Percentiles rank a stretch among this genome's conserved stretches.
phyloP scores from a whole-genome alignment of 164 flowering plant species.

The Tinospora cordifolia region DNA sequence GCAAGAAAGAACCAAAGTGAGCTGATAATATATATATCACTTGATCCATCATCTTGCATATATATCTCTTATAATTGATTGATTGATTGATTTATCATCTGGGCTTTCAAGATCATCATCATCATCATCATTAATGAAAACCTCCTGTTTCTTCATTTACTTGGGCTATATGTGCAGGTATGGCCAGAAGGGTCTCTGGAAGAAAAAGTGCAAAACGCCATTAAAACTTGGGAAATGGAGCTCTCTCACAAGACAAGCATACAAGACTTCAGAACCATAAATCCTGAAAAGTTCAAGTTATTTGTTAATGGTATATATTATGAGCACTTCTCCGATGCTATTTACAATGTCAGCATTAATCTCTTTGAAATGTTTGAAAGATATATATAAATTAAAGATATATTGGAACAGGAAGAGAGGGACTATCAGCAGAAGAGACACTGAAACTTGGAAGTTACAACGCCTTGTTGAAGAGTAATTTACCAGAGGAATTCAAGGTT shows the following conservation, averaged over 20 bases:
- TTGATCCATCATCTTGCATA: not conserved
- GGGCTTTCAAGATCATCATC: too few species aligned
- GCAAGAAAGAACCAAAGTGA: conserved; percentile 64
- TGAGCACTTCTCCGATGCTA: too few species aligned
- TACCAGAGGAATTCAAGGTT: conserved; percentile 58
- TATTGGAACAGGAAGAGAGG: conserved; percentile 59
- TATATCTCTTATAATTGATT: not conserved
- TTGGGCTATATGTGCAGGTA: conserved; percentile 13
- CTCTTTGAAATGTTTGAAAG: too few species aligned
- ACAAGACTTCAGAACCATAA: conserved; percentile 64
- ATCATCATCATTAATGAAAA: too few species aligned
- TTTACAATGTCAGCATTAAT: too few species aligned
- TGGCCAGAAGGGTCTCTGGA: conserved; percentile 59
- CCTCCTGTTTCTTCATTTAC: not conserved
- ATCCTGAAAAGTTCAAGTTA: conserved; percentile 75
- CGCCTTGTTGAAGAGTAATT: conserved; percentile 56
- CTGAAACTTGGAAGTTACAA: conserved; percentile 78
- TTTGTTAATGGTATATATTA: conserved; percentile 85
- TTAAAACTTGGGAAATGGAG: conserved; percentile 96
- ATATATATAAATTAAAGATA: too few species aligned
- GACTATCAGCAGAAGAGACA: conserved; percentile 59
- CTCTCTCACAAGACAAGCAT: conserved; percentile 69
- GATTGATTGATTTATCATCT: not conserved
- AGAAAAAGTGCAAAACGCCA: conserved; percentile 70
- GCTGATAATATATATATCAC: too few species aligned